phyloP scores from a whole-genome alignment of 2,329 filamentous ascomycete genomes.

The Aspergillus latus region DNA sequence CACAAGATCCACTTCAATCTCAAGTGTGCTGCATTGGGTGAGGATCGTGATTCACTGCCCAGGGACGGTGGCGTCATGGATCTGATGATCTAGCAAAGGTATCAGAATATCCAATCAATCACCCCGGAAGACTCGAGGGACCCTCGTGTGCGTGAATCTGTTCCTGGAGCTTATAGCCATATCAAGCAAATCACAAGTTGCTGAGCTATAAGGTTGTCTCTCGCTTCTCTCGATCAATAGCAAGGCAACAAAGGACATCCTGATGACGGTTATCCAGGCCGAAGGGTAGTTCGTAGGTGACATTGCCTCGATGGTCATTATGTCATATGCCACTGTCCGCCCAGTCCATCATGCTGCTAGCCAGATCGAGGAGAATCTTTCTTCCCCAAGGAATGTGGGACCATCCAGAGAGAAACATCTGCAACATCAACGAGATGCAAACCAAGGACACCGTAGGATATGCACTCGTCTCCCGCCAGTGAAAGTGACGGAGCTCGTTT shows the following conservation, averaged over 20 bases:
- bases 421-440: neutral
- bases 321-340: neutral
- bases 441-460: neutral
- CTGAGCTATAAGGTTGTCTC: no score
- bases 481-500: neutral
- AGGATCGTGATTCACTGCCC: neutral
- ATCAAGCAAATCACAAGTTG: neutral
- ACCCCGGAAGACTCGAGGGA: neutral
- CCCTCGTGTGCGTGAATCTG: neutral
- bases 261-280: neutral
- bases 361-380: neutral
- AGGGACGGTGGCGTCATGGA: constrained; percentile 21
- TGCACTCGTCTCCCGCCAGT: neutral
- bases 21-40: constrained; percentile 2
- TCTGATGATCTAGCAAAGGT: neutral
- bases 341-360: neutral
- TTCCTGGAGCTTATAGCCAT: neutral
- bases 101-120: neutral
- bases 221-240: neutral
- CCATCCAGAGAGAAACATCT: neutral
- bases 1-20: constrained; percentile 16
- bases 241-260: neutral
- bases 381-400: constrained; percentile 2
- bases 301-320: neutral
- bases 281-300: neutral